A percentile compares a stretch with the other conserved stretches of the same genome.
These are phyloP conservation scores for Amphicarpaea edgeworthii DNA, from an alignment of 306 rosid species.

Conservation along the genomic window DNA sequence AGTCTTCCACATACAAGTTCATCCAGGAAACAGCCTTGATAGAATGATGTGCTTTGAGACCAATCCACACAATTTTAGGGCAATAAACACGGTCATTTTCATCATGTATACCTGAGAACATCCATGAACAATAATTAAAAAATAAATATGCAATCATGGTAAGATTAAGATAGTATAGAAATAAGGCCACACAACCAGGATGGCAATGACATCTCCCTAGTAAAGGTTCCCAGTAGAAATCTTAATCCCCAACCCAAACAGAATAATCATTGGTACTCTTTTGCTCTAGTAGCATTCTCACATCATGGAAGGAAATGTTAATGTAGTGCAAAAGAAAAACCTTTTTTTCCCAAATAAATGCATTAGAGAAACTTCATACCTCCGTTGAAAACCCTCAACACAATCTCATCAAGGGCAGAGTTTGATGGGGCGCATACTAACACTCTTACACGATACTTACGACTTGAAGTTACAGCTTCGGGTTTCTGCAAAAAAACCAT, in stretches of 20 bases:
- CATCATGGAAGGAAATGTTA: constrained; percentile 4
- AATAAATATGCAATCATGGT: constrained; percentile 11
- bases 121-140: constrained; percentile 40
- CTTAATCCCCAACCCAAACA: background rate
- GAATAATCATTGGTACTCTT: background rate
- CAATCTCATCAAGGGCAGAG: constrained; percentile 97
- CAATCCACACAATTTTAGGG: constrained; percentile 92
- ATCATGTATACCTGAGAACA: constrained; percentile 82
- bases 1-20: constrained; percentile 74
- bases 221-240: constrained; percentile 19
- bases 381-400: constrained; percentile 79
- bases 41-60: constrained; percentile 91
- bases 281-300: constrained; percentile 14
- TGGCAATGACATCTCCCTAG: constrained; percentile 8
- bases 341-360: constrained; percentile 14
- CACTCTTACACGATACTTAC: constrained; percentile 89
- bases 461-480: constrained; percentile 81
- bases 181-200: constrained; percentile 4
- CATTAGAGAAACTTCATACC: constrained; percentile 57
- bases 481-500: constrained; percentile 70
- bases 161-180: background rate
- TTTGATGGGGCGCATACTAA: constrained; percentile 96
- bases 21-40: constrained; percentile 81
- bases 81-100: constrained; percentile 76
- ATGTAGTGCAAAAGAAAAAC: constrained; percentile 30